A percentile compares a stretch with the other conserved stretches of the same genome.
Conservation (phyloP, 129 eudicot species). For the Calendula officinalis region DNA sequence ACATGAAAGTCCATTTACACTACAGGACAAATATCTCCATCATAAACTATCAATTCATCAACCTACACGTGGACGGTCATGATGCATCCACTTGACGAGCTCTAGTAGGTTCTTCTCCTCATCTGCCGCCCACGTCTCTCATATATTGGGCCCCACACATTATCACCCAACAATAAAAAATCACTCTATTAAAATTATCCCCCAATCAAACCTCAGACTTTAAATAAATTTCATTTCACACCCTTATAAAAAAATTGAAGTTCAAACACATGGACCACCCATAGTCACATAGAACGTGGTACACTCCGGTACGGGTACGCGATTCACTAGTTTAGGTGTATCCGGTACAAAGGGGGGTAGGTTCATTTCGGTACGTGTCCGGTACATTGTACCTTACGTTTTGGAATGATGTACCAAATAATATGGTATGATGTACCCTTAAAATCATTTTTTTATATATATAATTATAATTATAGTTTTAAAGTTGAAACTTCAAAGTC, state of each 20-base stretch:
- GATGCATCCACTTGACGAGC: slow-evolving; percentile 41
- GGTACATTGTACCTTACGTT: too few relatives aligned
- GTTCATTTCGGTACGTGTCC: too few relatives aligned
- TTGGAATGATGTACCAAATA: too few relatives aligned
- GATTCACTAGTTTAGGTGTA: too few relatives aligned
- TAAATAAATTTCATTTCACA: neutral
- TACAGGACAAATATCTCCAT: slow-evolving; percentile 25
- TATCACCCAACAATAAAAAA: slow-evolving; percentile 24
- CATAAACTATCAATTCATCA: slow-evolving; percentile 13
- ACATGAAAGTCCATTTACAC: slow-evolving; percentile 32
- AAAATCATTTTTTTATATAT: too few relatives aligned
- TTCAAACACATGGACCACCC: slow-evolving; percentile 19
- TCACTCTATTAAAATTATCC: neutral
- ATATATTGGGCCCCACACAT: slow-evolving; percentile 40
- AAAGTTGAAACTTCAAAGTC: too few relatives aligned
- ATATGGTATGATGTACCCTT: too few relatives aligned
- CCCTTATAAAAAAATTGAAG: slow-evolving; percentile 11
- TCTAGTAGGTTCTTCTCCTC: slow-evolving; percentile 32
- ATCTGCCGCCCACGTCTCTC: slow-evolving; percentile 56
- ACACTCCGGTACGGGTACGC: too few relatives aligned
- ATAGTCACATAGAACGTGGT: too few relatives aligned
- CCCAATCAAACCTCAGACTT: slow-evolving; percentile 14
- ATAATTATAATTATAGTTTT: too few relatives aligned
- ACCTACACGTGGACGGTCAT: slow-evolving; percentile 42
- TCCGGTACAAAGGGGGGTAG: too few relatives aligned